These are phyloP conservation scores for Eucalyptus cloeziana DNA, from an alignment of 345 rosid species.

Conservation along the genomic window DNA sequence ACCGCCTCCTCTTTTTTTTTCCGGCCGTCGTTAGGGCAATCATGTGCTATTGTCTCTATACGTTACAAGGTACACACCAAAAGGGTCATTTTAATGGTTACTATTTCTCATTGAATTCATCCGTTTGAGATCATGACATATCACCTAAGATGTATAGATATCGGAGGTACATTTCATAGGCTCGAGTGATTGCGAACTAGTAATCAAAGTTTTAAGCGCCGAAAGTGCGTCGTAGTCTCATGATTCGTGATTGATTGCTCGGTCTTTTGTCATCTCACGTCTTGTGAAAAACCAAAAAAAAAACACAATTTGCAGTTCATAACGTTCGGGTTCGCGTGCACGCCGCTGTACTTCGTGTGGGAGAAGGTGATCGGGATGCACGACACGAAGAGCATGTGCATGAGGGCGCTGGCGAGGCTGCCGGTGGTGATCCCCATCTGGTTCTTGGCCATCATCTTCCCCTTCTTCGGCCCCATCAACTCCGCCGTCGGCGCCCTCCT, in stretches of 20 bases:
- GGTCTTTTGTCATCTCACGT: not conserved
- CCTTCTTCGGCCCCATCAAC: constrained; percentile 95
- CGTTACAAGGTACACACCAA: not conserved
- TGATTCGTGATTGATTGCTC: not conserved
- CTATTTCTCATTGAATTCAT: not conserved
- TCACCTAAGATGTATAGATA: not conserved
- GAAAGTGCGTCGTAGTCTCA: not conserved
- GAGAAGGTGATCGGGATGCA: constrained; percentile 99
- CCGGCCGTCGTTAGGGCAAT: not conserved
- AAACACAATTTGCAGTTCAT: constrained; percentile 48
- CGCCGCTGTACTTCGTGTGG: constrained; percentile 98
- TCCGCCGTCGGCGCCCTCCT: constrained; percentile 96
- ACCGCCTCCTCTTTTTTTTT: not conserved
- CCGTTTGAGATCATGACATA: not conserved
- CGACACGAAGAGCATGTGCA: constrained; percentile 75
- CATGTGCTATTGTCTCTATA: not conserved
- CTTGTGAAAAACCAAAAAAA: not conserved
- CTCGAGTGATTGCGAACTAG: not conserved
- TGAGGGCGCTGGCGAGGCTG: constrained; percentile 78
- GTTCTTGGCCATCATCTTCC: constrained; percentile 98
- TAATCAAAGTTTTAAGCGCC: not conserved
- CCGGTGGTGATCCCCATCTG: constrained; percentile 98
- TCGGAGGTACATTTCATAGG: rapidly evolving
- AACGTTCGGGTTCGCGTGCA: constrained; percentile 97
- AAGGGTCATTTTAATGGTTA: not conserved